phyloP scores from a whole-genome alignment of 2,329 filamentous ascomycete genomes.

The Podosphaera xanthii region DNA sequence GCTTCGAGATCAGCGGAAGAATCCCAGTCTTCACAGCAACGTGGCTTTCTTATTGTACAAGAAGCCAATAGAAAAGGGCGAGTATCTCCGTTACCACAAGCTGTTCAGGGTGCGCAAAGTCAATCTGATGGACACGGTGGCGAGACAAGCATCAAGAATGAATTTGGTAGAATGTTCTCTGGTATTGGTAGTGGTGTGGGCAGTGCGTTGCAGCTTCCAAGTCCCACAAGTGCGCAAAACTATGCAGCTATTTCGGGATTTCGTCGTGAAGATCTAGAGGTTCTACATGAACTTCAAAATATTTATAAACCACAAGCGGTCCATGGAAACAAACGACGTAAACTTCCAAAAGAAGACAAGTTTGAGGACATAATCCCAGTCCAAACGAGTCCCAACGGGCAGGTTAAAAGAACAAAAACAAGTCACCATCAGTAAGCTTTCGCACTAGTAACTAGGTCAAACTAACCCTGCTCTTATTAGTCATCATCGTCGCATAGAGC shows the following conservation, averaged over 20 bases:
- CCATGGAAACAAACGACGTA: constrained; percentile 34
- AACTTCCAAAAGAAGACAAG: constrained; percentile 50
- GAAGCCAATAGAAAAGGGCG: constrained; percentile 63
- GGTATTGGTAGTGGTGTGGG: constrained; percentile 60
- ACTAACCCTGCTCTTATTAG: constrained; percentile 9
- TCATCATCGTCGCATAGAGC: constrained; percentile 33
- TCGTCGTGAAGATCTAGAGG: constrained; percentile 29
- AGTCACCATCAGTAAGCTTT: constrained; percentile 15
- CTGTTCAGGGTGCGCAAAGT: constrained; percentile 75
- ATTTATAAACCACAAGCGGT: constrained; percentile 8
- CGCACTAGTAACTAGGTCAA: constrained; percentile 41
- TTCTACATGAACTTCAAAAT: constrained; percentile 20
- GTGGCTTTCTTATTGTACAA: constrained; percentile 49
- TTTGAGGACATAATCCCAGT: constrained; percentile 48
- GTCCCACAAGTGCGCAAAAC: constrained; percentile 20
- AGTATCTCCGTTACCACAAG: constrained; percentile 72
- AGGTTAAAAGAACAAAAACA: constrained; percentile 48
- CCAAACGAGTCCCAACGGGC: constrained; percentile 32
- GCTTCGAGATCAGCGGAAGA: constrained; percentile 23
- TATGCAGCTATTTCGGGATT: constrained; percentile 11
- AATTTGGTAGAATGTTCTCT: constrained; percentile 85
- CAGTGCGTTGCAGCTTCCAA: constrained; percentile 24
- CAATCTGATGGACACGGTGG: constrained; percentile 56
- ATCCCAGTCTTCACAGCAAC: constrained; percentile 30
- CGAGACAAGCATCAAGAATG: constrained; percentile 79